Evolutionary conservation across 2,329 filamentous ascomycete species (phyloP).

Genomic region (Cladosporium sp.): DNA sequence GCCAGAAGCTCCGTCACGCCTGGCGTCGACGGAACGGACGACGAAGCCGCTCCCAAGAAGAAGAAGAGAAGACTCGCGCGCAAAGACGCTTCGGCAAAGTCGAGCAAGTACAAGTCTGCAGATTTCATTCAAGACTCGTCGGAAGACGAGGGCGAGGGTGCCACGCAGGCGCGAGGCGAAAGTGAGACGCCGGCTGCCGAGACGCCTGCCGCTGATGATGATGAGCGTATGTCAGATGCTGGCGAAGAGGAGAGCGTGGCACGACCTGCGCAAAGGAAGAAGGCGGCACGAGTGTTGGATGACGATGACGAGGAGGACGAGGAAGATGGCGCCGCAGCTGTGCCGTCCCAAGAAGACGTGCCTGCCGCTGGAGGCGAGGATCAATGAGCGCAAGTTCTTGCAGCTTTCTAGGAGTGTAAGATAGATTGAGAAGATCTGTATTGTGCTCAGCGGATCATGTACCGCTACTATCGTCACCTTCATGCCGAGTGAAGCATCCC

Average conservation of each 20-base stretch:
- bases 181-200: constrained; percentile 16
- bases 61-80: constrained; percentile 60
- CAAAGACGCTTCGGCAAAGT: constrained; percentile 39
- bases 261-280: constrained; percentile 23
- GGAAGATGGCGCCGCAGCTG: constrained; percentile 16
- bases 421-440: constrained; percentile 1
- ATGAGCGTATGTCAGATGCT: constrained; percentile 24
- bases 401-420: neutral
- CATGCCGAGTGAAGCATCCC: too few species aligned
- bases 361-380: constrained; percentile 6
- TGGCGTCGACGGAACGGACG: constrained; percentile 46
- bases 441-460: neutral
- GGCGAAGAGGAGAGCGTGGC: constrained; percentile 15
- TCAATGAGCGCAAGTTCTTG: neutral
- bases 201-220: constrained; percentile 27
- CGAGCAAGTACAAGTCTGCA: constrained; percentile 73
- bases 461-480: too few species aligned
- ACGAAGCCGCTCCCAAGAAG: constrained; percentile 55
- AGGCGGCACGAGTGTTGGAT: constrained; percentile 29
- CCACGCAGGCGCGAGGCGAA: constrained; percentile 8
- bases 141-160: constrained; percentile 44
- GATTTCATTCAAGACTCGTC: constrained; percentile 80
- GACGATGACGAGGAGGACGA: constrained; percentile 34
- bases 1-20: constrained; percentile 45
- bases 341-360: constrained; percentile 13